Percentiles rank a stretch among this genome's conserved stretches.
Conservation (phyloP, 2,329 filamentous ascomycete genomes). For the Pseudovirgaria hyperparasitica region DNA sequence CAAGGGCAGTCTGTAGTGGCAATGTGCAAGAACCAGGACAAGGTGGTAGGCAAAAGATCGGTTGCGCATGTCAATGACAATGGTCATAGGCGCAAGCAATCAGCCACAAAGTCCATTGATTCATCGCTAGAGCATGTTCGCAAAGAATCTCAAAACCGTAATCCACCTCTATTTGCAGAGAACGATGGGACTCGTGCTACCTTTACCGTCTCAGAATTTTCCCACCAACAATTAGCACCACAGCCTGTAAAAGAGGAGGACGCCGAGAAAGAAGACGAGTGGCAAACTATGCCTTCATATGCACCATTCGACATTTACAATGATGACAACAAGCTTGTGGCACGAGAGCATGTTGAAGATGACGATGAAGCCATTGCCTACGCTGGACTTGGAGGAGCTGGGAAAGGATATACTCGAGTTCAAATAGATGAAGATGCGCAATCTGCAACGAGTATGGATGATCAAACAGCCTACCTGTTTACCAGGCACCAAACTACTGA, state of each 20-base stretch:
- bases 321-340: conserved; percentile 78
- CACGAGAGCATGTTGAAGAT: conserved; percentile 59
- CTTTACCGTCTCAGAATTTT: conserved; percentile 62
- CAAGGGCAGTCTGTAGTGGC: too few species aligned
- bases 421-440: conserved; percentile 88
- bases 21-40: too few species aligned
- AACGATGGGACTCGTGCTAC: conserved; percentile 14
- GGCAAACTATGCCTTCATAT: conserved; percentile 91
- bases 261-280: conserved; percentile 50
- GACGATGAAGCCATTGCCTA: conserved; percentile 62
- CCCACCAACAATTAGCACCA: conserved; percentile 65
- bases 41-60: too few species aligned
- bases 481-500: conserved; percentile 54
- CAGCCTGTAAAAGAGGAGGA: conserved; percentile 33
- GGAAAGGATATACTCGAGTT: conserved; percentile 92
- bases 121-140: conserved; percentile 1
- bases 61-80: too few species aligned
- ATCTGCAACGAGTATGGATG: conserved; percentile 91
- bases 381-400: conserved; percentile 69
- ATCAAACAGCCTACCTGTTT: conserved; percentile 93
- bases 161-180: conserved; percentile 2
- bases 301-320: conserved; percentile 93
- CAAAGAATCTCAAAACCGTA: conserved; percentile 1
- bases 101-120: too few species aligned
- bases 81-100: too few species aligned